Evolutionary conservation across 768 basidiomycete species (phyloP).

Genomic region (Serendipita sp.): DNA sequence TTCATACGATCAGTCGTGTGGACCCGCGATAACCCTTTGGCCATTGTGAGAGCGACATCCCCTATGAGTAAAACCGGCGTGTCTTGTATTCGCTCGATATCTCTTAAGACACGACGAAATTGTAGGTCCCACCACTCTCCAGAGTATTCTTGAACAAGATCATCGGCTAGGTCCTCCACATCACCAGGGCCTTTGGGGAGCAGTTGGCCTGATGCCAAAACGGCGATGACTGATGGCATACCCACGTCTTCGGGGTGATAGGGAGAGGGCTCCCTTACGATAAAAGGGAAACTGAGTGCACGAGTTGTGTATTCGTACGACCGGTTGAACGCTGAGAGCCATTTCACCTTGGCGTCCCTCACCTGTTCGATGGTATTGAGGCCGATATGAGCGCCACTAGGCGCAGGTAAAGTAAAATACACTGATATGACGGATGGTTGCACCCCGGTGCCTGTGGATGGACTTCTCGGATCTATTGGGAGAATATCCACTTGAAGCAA

Average conservation of each 20-base stretch:
- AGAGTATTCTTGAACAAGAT: slow-evolving; percentile 16
- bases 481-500: slow-evolving; percentile 34
- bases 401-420: neutral
- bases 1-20: neutral
- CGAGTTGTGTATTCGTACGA: slow-evolving; percentile 34
- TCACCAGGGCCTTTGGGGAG: slow-evolving; percentile 61
- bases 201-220: slow-evolving; percentile 33
- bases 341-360: slow-evolving; percentile 20
- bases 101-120: slow-evolving; percentile 45
- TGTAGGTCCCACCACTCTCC: slow-evolving; percentile 51
- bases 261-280: slow-evolving; percentile 12
- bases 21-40: neutral
- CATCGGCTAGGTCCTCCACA: slow-evolving; percentile 27
- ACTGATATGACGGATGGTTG: neutral
- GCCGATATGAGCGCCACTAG: slow-evolving; percentile 10
- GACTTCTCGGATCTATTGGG: slow-evolving; percentile 25
- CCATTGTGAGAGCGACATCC: slow-evolving; percentile 6
- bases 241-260: slow-evolving; percentile 17
- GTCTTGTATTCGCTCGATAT: slow-evolving; percentile 25
- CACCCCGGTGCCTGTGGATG: neutral
- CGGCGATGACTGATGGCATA: slow-evolving; percentile 21
- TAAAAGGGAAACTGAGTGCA: slow-evolving; percentile 25
- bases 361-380: slow-evolving; percentile 12
- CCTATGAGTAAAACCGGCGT: neutral
- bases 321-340: slow-evolving; percentile 37